Percentiles rank a stretch among this genome's conserved stretches.
phyloP scores from a whole-genome alignment of 2,329 filamentous ascomycete genomes.

The Leptographium wingfieldii region DNA sequence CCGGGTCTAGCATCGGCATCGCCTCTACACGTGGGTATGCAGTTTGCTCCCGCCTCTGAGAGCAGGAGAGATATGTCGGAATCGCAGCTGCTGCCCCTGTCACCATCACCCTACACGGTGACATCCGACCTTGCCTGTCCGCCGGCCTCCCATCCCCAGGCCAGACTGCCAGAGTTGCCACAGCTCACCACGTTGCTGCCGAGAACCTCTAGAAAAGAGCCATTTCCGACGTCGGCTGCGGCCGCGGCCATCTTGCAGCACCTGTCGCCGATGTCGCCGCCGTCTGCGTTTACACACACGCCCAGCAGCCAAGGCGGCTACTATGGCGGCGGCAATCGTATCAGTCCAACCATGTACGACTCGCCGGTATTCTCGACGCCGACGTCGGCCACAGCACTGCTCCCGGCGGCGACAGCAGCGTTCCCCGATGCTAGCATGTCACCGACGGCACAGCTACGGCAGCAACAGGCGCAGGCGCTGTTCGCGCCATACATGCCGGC shows the following conservation, averaged over 20 bases:
- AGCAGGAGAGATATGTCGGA: neutral
- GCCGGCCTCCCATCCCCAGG: too few species aligned
- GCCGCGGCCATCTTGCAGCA: conserved; percentile 4
- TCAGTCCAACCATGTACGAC: neutral
- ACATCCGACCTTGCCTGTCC: too few species aligned
- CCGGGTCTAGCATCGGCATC: too few species aligned
- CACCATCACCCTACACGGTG: neutral
- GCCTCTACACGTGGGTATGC: neutral
- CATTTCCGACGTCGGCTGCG: neutral
- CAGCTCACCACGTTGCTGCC: neutral
- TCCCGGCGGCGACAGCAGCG: neutral
- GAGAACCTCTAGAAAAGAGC: neutral
- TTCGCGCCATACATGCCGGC: conserved; percentile 13
- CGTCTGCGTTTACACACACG: neutral
- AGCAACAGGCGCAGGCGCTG: neutral
- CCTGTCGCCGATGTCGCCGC: neutral
- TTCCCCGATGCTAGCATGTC: neutral
- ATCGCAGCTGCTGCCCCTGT: neutral
- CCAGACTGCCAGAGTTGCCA: neutral
- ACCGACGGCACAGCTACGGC: neutral
- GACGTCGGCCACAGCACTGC: conserved; percentile 11
- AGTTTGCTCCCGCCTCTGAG: neutral
- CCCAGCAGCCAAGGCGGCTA: neutral
- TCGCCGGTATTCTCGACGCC: conserved; percentile 15
- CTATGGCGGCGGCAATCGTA: neutral